Conservation (phyloP, 202 grass and related monocot species). For the Dendrocalamus latiflorus region DNA sequence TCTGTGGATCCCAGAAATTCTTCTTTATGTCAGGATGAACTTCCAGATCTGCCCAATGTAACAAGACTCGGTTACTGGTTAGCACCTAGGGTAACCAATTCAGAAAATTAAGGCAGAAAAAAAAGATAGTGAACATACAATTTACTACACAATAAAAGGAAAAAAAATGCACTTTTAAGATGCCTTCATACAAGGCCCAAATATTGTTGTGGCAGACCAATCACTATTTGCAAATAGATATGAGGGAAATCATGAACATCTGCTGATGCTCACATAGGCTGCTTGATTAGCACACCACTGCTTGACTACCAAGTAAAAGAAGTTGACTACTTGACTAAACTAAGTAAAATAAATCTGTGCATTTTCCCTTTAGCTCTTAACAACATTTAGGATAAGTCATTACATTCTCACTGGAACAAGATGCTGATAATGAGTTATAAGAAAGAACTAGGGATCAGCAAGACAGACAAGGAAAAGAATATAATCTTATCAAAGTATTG, state of each 20-base stretch:
- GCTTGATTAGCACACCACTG: neutral
- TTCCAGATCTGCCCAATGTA: constrained; percentile 63
- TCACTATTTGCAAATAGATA: neutral
- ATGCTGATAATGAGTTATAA: neutral
- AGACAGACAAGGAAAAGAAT: neutral
- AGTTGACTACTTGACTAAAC: neutral
- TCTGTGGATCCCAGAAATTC: constrained; percentile 72
- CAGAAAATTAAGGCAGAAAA: neutral
- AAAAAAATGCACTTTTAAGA: neutral
- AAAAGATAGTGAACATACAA: neutral
- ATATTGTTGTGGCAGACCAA: neutral
- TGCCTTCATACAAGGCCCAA: neutral
- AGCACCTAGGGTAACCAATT: constrained; percentile 9
- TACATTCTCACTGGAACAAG: neutral
- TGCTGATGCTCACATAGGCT: neutral
- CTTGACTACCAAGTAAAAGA: neutral
- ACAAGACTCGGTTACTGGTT: neutral
- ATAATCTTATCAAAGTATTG: neutral
- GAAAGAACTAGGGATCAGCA: neutral
- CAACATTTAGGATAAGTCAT: neutral
- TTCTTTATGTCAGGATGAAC: constrained; percentile 83
- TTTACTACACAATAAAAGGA: neutral
- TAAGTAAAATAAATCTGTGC: neutral
- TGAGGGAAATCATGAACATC: neutral
- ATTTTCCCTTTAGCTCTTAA: neutral